phyloP scores from a whole-genome alignment of 2,329 filamentous ascomycete species.

The Fusarium falciforme region DNA sequence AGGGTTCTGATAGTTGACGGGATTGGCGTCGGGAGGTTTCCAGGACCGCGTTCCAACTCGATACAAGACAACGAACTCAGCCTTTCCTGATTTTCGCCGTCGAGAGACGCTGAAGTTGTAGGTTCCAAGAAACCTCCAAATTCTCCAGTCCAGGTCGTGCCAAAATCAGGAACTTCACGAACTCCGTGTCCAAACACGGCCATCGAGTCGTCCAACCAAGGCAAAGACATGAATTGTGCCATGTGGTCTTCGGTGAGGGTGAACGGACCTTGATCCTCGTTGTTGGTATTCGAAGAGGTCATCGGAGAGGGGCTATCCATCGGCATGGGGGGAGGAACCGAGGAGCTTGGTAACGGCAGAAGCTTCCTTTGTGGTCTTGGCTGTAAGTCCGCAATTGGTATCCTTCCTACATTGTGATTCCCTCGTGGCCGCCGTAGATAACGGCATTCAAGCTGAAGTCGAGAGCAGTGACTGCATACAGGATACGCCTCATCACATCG shows the following conservation, averaged over 20 bases:
- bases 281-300: background rate
- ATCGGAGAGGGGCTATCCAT: background rate
- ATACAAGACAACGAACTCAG: background rate
- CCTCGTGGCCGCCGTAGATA: constrained; percentile 5
- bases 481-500: constrained; percentile 17
- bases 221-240: constrained; percentile 6
- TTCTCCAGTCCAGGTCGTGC: background rate
- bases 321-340: background rate
- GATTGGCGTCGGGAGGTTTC: background rate
- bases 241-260: constrained; percentile 2
- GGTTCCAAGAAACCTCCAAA: background rate
- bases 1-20: background rate
- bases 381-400: background rate
- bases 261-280: background rate
- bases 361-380: background rate
- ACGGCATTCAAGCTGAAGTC: constrained; percentile 2
- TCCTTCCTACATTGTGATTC: background rate
- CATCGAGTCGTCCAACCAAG: constrained; percentile 2
- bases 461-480: constrained; percentile 9
- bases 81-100: background rate
- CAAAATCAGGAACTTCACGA: constrained; percentile 1
- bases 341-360: background rate
- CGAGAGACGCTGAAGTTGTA: background rate
- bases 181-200: background rate
- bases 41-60: background rate